Percentiles rank a stretch among this genome's conserved stretches.
phyloP scores from a whole-genome alignment of 164 flowering plant genomes.

The Umbellularia californica region DNA sequence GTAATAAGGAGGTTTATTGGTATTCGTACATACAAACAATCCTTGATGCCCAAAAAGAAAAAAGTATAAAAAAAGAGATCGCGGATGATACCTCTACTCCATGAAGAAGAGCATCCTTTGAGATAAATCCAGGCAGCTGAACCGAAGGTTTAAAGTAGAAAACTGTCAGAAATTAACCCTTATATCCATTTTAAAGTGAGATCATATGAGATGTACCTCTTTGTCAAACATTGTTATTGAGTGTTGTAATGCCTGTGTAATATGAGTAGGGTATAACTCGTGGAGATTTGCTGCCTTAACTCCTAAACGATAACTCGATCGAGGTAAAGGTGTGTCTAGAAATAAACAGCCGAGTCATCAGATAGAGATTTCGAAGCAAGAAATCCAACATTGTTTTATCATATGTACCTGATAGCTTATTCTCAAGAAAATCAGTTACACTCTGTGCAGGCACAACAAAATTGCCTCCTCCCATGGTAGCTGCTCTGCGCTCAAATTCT shows the following conservation, averaged over 20 bases:
- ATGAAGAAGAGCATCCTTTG: constrained; percentile 80
- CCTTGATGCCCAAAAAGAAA: too few species aligned
- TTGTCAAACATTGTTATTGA: constrained; percentile 67
- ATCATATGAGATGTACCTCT: constrained; percentile 49
- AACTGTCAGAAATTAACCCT: neutral
- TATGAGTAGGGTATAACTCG: constrained; percentile 63
- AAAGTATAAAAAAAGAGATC: neutral
- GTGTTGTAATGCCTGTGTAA: constrained; percentile 67
- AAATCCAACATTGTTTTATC: neutral
- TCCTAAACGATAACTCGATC: constrained; percentile 94
- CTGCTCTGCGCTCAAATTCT: constrained; percentile 76
- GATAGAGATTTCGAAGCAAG: neutral
- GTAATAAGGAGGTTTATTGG: too few species aligned
- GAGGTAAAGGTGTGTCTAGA: constrained; percentile 59
- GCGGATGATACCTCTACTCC: constrained; percentile 77
- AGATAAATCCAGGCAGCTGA: constrained; percentile 89
- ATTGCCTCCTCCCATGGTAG: constrained; percentile 89
- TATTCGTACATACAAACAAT: too few species aligned
- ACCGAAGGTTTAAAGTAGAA: neutral
- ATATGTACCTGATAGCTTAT: constrained; percentile 58
- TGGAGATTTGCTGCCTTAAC: constrained; percentile 87
- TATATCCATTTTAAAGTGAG: neutral
- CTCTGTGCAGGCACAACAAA: constrained; percentile 89
- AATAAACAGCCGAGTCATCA: constrained; percentile 3
- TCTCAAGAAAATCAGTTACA: constrained; percentile 80